Evolutionary conservation across 257 asterid species (phyloP), one percentile per base, ranked within the genome.

Genomic region (Echium plantagineum): DNA sequence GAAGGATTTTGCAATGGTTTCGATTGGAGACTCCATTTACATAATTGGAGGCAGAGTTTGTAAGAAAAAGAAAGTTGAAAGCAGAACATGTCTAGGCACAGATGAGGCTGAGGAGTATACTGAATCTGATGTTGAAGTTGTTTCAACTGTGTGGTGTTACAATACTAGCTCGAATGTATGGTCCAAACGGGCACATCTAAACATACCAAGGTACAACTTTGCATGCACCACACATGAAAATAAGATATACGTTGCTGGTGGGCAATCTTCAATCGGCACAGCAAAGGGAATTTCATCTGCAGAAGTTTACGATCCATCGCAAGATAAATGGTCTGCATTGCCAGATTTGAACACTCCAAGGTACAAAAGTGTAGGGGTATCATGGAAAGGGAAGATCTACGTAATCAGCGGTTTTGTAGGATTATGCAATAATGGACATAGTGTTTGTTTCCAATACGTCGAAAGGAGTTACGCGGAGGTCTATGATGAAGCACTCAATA

Each of bases 381-480:
- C 82, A 1, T 77, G 89, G 85, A 75, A 63, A 63, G 80, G 75
- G 7, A 80, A 69, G 57, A 75, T 83, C 51, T 75, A 83, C 46
- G 82, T 77, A 21, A 74, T 82, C 0, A 80, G 82, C 9, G 89
- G 84, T 19, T 82, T 82, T 16, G 76, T 73, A 2, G 77, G 73
- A 0, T 77, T 73, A 6, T 66, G 74, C 12, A 66, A 52, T 5
- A 20, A 9, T 5, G 64, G 67, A 42, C 54, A 42, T 42, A 10
- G 16, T 42, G 17, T n/a, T 22, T 18, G 17, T 2, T 20, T 69
- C 13, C 65, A 63, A 13, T 69, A 54, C 15, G 59, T 83, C 32
- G 78, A 71, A 13, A 73, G 84, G 0, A 73, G 84, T 19, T 77
- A 81, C 0, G 80, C 78, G 7, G 83, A 80, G 59, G 79, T 83